phyloP scores from a whole-genome alignment of 192 early-diverging fungal species.

The Coemansia sp. region DNA sequence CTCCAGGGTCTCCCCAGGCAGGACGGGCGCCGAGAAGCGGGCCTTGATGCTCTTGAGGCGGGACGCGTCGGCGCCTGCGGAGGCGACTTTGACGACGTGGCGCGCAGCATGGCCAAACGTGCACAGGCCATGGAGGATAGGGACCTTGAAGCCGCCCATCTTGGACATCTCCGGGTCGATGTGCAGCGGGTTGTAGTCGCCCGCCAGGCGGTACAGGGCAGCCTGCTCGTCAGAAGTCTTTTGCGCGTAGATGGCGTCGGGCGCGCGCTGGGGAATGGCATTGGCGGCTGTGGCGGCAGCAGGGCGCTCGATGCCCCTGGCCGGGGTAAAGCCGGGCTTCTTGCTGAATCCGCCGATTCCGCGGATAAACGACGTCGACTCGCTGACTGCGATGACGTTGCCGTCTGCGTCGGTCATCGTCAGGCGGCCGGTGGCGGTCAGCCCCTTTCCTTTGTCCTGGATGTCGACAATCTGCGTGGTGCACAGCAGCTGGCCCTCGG shows the following conservation, averaged over 20 bases:
- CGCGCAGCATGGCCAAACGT: slow-evolving; percentile 90
- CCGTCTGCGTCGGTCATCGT: slow-evolving; percentile 75
- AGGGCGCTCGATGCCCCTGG: slow-evolving; percentile 59
- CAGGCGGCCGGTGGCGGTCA: slow-evolving; percentile 79
- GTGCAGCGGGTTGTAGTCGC: slow-evolving; percentile 98
- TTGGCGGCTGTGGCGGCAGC: slow-evolving; percentile 79
- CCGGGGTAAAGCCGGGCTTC: slow-evolving; percentile 60
- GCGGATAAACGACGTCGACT: slow-evolving; percentile 94
- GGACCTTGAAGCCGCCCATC: slow-evolving; percentile 94
- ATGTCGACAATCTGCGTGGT: slow-evolving; percentile 85
- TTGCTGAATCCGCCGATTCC: slow-evolving; percentile 89
- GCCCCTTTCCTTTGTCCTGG: slow-evolving; percentile 97
- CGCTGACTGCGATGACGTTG: slow-evolving; percentile 79
- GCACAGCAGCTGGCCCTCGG: slow-evolving; percentile 77
- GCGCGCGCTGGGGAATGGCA: slow-evolving; percentile 74
- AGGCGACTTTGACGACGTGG: slow-evolving; percentile 81
- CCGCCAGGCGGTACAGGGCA: slow-evolving; percentile 92
- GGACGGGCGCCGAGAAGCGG: slow-evolving; percentile 83
- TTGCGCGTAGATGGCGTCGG: slow-evolving; percentile 82
- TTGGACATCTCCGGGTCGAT: slow-evolving; percentile 94
- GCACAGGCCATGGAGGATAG: slow-evolving; percentile 97
- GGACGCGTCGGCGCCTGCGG: slow-evolving; percentile 65
- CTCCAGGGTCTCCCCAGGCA: slow-evolving; percentile 97
- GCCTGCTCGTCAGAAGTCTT: slow-evolving; percentile 93
- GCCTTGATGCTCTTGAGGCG: slow-evolving; percentile 88